Percentiles rank a stretch among this genome's conserved stretches.
Evolutionary conservation across 1,139 yeast genomes (phyloP).

Genomic region (Pichia inconspicua): DNA sequence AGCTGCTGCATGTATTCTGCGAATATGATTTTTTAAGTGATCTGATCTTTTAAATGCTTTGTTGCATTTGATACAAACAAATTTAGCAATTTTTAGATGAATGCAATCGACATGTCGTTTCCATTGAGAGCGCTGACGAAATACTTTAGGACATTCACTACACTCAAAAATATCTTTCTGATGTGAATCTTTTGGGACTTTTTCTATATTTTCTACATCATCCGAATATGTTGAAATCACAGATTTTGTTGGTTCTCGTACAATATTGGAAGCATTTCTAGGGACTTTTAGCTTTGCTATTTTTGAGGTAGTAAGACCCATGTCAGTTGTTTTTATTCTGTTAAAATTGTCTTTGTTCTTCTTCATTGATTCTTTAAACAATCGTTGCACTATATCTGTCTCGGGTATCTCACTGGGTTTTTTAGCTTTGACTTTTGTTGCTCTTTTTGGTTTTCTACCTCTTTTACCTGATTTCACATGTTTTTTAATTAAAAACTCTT

Average conservation of each 20-base stretch:
- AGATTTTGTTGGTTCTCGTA: not conserved
- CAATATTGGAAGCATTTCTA: not conserved
- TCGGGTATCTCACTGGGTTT: not conserved
- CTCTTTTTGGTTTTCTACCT: not conserved
- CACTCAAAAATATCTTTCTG: conserved; percentile 11
- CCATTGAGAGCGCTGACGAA: conserved; percentile 24
- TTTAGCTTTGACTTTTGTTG: not conserved
- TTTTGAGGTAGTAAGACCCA: not conserved
- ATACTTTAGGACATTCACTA: conserved; percentile 19
- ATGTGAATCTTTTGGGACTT: not conserved
- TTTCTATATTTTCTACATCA: not conserved
- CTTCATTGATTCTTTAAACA: conserved; percentile 9
- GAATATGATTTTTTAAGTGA: conserved; percentile 24
- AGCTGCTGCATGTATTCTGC: conserved; percentile 19
- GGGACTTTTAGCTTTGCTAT: conserved; percentile 4
- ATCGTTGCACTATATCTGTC: conserved; percentile 4
- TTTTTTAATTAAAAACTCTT: not conserved
- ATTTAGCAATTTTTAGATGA: conserved; percentile 24
- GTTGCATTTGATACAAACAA: conserved; percentile 18
- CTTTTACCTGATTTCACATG: not conserved
- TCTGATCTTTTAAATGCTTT: conserved; percentile 26
- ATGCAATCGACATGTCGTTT: conserved; percentile 27
- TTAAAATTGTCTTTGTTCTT: conserved; percentile 4
- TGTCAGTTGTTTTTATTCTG: not conserved
- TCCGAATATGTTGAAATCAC: not conserved